Percentiles rank a stretch among this genome's conserved stretches.
phyloP scores from a whole-genome alignment of 371 early-diverging fungal species.

The Mortierella sp. region DNA sequence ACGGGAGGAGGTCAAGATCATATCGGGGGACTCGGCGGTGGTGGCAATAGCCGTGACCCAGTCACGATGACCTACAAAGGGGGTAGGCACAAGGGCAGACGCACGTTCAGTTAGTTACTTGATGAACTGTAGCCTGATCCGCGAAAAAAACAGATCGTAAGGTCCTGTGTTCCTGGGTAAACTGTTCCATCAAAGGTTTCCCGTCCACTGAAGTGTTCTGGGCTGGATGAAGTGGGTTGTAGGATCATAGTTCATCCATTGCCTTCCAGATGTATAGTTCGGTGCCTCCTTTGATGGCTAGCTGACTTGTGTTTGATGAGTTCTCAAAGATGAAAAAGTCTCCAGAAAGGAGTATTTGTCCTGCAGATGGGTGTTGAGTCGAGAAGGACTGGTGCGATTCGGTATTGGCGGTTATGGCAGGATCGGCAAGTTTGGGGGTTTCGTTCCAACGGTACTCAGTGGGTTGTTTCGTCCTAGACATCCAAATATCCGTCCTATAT shows the following conservation, averaged over 20 bases:
- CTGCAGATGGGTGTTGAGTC: neutral
- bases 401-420: neutral
- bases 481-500: slow-evolving; percentile 10
- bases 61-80: slow-evolving; percentile 76
- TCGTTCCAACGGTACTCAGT: neutral
- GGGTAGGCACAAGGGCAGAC: neutral
- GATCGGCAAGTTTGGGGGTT: neutral
- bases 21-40: slow-evolving; percentile 91
- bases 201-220: neutral
- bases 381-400: neutral
- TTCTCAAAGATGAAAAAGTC: neutral
- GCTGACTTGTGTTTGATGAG: neutral
- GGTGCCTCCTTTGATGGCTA: neutral
- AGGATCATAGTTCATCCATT: neutral
- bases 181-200: neutral
- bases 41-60: slow-evolving; percentile 97
- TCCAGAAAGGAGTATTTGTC: neutral
- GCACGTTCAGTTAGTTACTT: slow-evolving; percentile 7
- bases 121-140: neutral
- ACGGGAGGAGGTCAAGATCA: slow-evolving; percentile 93
- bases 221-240: neutral
- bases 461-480: neutral
- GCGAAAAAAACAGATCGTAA: neutral
- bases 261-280: slow-evolving; percentile 1
- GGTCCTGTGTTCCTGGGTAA: neutral